These are phyloP conservation scores for Drosera spatulata DNA, from an alignment of 179 eudicot species.

Conservation along the genomic window DNA sequence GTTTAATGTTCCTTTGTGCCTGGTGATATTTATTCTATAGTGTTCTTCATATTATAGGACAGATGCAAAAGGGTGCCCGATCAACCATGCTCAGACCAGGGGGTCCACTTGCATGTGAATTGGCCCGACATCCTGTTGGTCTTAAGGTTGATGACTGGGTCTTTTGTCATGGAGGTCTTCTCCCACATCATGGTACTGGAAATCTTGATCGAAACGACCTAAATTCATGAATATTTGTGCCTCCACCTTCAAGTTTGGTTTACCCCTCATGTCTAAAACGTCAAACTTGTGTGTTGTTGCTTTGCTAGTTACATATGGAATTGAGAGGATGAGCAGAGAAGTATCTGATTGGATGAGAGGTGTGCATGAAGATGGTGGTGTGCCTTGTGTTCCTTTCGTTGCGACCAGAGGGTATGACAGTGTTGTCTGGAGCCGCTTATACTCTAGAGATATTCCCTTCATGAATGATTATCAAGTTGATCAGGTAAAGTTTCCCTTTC, in stretches of 20 bases:
- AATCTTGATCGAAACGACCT: background rate
- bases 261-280: background rate
- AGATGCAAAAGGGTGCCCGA: constrained; percentile 93
- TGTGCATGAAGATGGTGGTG: constrained; percentile 23
- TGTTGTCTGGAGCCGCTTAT: constrained; percentile 90
- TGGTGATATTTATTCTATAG: constrained; percentile 13
- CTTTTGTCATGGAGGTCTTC: constrained; percentile 97
- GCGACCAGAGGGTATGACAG: constrained; percentile 92
- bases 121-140: constrained; percentile 78
- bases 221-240: background rate
- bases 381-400: constrained; percentile 48
- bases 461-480: constrained; percentile 42
- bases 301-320: constrained; percentile 65
- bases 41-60: constrained; percentile 56
- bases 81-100: constrained; percentile 85
- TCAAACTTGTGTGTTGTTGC: constrained; percentile 8
- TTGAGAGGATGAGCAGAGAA: constrained; percentile 80
- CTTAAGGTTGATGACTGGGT: constrained; percentile 93
- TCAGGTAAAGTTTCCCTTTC: constrained; percentile 40
- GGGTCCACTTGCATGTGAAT: constrained; percentile 78
- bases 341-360: constrained; percentile 89
- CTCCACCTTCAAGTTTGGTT: background rate
- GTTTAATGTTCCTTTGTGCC: background rate
- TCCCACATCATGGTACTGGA: constrained; percentile 93
- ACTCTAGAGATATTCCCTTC: constrained; percentile 74